phyloP scores from a whole-genome alignment of 2,329 filamentous ascomycete species.

The Acarospora socialis region DNA sequence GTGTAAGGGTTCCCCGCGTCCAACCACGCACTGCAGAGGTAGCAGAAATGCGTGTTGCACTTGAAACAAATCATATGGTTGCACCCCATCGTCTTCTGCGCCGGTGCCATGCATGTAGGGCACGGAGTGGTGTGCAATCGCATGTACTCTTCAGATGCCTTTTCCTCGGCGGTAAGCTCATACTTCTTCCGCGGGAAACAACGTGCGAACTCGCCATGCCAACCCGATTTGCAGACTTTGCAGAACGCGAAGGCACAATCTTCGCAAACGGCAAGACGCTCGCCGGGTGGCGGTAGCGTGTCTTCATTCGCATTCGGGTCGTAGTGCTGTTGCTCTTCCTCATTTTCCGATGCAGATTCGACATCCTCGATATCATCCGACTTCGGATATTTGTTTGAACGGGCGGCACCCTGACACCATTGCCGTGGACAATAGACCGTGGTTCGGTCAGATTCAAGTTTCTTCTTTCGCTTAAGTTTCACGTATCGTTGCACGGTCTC shows the following conservation, averaged over 20 bases:
- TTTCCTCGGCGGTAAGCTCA: constrained; percentile 70
- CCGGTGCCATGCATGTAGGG: constrained; percentile 70
- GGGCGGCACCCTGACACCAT: constrained; percentile 85
- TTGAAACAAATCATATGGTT: constrained; percentile 94
- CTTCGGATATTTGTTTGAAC: constrained; percentile 58
- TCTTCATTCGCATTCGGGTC: constrained; percentile 32
- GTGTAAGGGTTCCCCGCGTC: constrained; percentile 66
- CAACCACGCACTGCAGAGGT: constrained; percentile 82
- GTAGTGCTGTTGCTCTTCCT: constrained; percentile 14
- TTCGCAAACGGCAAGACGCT: constrained; percentile 71
- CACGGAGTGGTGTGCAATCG: constrained; percentile 70
- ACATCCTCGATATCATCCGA: constrained; percentile 41
- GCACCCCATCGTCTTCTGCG: constrained; percentile 85
- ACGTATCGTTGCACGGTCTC: constrained; percentile 74
- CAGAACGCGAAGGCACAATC: constrained; percentile 88
- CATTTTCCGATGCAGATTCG: constrained; percentile 11
- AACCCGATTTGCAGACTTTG: constrained; percentile 56
- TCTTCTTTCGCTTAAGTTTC: constrained; percentile 78
- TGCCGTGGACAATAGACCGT: constrained; percentile 84
- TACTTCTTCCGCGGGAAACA: constrained; percentile 49
- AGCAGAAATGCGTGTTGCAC: constrained; percentile 88
- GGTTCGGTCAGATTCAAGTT: constrained; percentile 78
- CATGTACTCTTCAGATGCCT: constrained; percentile 75
- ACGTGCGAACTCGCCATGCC: constrained; percentile 83
- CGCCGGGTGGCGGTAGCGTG: constrained; percentile 35